A percentile compares a stretch with the other conserved stretches of the same genome.
Conservation (phyloP, 768 basidiomycete genomes). For the Trametes elegans region DNA sequence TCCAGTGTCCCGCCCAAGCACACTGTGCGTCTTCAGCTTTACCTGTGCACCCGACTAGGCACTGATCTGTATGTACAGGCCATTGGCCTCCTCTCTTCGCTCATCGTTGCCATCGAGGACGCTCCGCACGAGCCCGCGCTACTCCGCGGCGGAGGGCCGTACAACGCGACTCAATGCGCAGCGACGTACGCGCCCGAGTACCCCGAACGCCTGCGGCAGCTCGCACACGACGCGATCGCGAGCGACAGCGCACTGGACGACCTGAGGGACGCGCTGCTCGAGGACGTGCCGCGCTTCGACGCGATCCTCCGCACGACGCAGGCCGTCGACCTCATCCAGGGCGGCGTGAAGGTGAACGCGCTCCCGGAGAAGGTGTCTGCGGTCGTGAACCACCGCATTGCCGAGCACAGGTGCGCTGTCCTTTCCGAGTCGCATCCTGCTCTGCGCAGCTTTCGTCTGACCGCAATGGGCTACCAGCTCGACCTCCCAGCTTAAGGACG, state of each 20-base stretch:
- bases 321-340: constrained; percentile 62
- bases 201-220: constrained; percentile 43
- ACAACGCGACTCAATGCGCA: constrained; percentile 56
- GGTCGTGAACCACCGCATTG: constrained; percentile 71
- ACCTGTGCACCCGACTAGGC: neutral
- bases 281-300: constrained; percentile 35
- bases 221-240: constrained; percentile 44
- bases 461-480: too few species aligned
- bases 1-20: constrained; percentile 82
- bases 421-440: neutral
- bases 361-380: constrained; percentile 74
- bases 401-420: constrained; percentile 25
- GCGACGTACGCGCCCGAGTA: constrained; percentile 60
- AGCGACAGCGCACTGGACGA: constrained; percentile 48
- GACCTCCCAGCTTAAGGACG: constrained; percentile 24
- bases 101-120: constrained; percentile 67
- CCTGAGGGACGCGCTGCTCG: constrained; percentile 36
- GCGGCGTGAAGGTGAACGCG: constrained; percentile 52
- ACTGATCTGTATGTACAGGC: neutral
- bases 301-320: constrained; percentile 69
- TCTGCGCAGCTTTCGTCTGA: neutral
- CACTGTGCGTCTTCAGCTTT: constrained; percentile 47
- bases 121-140: constrained; percentile 57
- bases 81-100: constrained; percentile 60
- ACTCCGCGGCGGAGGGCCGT: constrained; percentile 48